Evolutionary conservation across 1,284 basidiomycete species (phyloP).

Genomic region (Fomitopsis schrenkii): DNA sequence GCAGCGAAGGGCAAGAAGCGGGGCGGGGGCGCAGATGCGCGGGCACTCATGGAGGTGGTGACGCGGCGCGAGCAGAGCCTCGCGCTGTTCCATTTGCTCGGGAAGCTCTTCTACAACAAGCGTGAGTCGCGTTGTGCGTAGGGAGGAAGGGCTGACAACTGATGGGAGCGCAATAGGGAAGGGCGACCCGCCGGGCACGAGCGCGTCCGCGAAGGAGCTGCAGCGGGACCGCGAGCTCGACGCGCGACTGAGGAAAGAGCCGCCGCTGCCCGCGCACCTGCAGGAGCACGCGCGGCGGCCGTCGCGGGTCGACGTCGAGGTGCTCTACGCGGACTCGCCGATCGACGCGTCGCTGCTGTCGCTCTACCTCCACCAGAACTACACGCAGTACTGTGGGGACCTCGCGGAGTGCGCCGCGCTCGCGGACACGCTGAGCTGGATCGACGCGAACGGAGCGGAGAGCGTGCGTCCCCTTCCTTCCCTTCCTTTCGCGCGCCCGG

Average conservation of each 20-base stretch:
- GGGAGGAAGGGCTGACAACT: no score
- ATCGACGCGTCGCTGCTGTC: conserved; percentile 88
- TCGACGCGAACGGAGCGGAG: conserved; percentile 77
- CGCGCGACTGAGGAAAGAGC: conserved; percentile 43
- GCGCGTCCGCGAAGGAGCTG: conserved; percentile 50
- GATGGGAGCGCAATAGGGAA: conserved; percentile 47
- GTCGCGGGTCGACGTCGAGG: conserved; percentile 82
- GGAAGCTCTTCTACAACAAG: conserved; percentile 95
- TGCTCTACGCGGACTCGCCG: conserved; percentile 83
- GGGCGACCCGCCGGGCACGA: conserved; percentile 55
- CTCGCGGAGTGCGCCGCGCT: conserved; percentile 74
- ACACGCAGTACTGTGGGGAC: conserved; percentile 76
- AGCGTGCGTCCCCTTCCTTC: conserved; percentile 30
- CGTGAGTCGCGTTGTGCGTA: conserved; percentile 43
- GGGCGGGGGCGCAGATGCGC: conserved; percentile 15
- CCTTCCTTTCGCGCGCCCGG: background rate
- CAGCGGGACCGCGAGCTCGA: conserved; percentile 56
- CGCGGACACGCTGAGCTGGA: conserved; percentile 77
- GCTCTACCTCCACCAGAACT: conserved; percentile 93
- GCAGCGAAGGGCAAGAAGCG: conserved; percentile 7
- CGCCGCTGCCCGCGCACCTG: conserved; percentile 54
- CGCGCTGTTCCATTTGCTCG: conserved; percentile 89
- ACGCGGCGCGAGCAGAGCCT: conserved; percentile 84
- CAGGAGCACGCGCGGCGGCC: conserved; percentile 57
- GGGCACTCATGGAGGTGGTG: conserved; percentile 59